Percentiles rank a stretch among this genome's conserved stretches.
phyloP scores from a whole-genome alignment of 495 filamentous ascomycete species.

The Bryoglossum gracile region DNA sequence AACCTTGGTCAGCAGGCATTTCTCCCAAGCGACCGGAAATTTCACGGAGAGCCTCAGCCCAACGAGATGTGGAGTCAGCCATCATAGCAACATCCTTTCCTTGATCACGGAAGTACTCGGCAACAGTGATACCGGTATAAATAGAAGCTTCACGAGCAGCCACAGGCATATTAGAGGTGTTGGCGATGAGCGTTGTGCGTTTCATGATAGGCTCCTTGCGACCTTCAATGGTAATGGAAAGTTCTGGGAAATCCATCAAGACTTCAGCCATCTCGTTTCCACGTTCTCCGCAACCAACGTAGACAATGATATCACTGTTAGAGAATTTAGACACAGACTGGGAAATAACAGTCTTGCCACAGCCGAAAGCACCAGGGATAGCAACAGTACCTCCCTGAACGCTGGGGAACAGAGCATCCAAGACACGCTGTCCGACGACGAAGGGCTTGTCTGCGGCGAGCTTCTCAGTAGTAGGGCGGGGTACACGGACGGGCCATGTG shows the following conservation, averaged over 20 bases:
- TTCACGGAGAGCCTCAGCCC: slow-evolving; percentile 98
- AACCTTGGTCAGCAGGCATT: slow-evolving; percentile 99
- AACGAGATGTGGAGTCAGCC: slow-evolving; percentile 97
- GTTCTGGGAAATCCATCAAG: slow-evolving; percentile 98
- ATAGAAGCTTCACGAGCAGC: slow-evolving; percentile 98
- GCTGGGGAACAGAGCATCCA: slow-evolving; percentile 96
- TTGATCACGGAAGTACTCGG: slow-evolving; percentile 98
- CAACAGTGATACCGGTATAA: slow-evolving; percentile 96
- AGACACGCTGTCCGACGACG: slow-evolving; percentile 91
- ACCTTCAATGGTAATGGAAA: slow-evolving; percentile 82
- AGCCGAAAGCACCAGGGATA: slow-evolving; percentile 97
- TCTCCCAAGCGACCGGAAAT: slow-evolving; percentile 98
- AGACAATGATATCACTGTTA: slow-evolving; percentile 98
- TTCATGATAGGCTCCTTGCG: slow-evolving; percentile 99
- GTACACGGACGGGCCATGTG: slow-evolving; percentile 96
- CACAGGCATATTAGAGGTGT: slow-evolving; percentile 99
- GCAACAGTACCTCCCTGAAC: slow-evolving; percentile 96
- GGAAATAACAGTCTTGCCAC: slow-evolving; percentile 98
- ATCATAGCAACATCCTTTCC: slow-evolving; percentile 99
- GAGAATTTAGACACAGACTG: slow-evolving; percentile 99
- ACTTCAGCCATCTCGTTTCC: slow-evolving; percentile 99
- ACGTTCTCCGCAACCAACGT: slow-evolving; percentile 96
- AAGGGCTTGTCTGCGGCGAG: slow-evolving; percentile 80
- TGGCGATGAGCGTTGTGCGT: slow-evolving; percentile 95
- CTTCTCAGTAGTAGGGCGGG: slow-evolving; percentile 84